Evolutionary conservation across 352 stramenopile species (phyloP), one percentile per base, ranked within the genome.

Genomic region (Plasmopara viticola): DNA sequence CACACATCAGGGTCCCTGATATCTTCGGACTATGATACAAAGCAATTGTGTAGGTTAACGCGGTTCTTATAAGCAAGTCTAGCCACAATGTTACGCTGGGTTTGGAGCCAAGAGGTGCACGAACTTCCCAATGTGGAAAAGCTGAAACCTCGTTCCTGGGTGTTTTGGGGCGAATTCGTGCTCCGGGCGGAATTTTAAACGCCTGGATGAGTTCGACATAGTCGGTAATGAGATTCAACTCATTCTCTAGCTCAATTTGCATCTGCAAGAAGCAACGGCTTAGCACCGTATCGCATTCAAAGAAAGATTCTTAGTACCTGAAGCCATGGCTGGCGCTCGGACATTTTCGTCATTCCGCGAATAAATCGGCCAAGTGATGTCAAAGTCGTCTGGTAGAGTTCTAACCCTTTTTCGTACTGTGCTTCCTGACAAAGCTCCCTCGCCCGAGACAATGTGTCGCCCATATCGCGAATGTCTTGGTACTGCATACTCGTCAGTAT

Each of bases 171-270:
- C 75, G 58, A 13, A 73, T 70, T 17, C 68, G 64, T 13, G 64
- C 55, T 35, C 72, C 77, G 1, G 67, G 71, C 7, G 78, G 58
- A 20, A 67, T 28, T 47, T 84, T 87, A 52, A 91, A 86, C 31
- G 66, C 62, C 53, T 89, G 81, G 6, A 74, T 75, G 28, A 84
- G 63, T 56, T 92, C 82, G 7, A 78, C 68, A 51, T 90, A 93
- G 66, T 93, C 78, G 6, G 73, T 74, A 44, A 90, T 86, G 30
- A 85, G 53, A 39, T 52, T 87, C 40, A 90, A 68, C 56, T 93
- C 78, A 47, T 86, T 87, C 59, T 93, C 74, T 8, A 91, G 63
- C 49, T 93, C 79, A 38, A 86, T 87, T 54, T 93, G 78, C 66
- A 93, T 78, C 79, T 89, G 47, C 18, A 64, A 31, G 31, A 28